Base-by-base conservation (phyloP, 83 land plant species). In the Diphasiastrum complanatum region DNA sequence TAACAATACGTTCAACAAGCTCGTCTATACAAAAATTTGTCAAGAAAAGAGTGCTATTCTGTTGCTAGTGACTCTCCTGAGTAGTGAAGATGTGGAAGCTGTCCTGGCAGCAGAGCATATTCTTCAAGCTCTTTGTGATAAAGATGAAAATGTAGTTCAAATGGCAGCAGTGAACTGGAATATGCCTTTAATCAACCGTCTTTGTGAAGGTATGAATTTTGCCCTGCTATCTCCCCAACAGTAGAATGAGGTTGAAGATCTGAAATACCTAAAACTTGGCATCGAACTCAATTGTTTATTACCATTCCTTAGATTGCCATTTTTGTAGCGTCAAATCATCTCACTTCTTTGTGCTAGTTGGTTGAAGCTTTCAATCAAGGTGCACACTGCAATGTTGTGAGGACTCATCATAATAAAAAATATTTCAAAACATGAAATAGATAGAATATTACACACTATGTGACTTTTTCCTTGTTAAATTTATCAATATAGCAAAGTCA, bases 91-190 rank as follows among this genome's bases (percentile, higher is more conserved):
- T 6, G 31, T 37, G 33, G 81, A 72, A 29, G 79, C 80, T 57
- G 75, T 72, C 36, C 64, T 62, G 53, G 73, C 40, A 50, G 82
- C 82, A 25, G 58, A 65, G 43, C 46, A 23, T 12, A 69, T 82
- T 12, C 52, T 82, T 32, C 30, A 61, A 40, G 33, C 48, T 30
- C 70, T 82, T 49, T 57, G 62, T 65, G 67, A 73, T 28, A 60
- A 72, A 66, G 85, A 82, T 45, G 70, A 82, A 47, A 76, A 76
- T 60, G 61, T 75, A 53, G 52, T 63, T 33, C 62, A 41, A 45
- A 70, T 79, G 71, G 85, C 85, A 18, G 41, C 46, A 33, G 69
- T 73, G 23, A 65, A 69, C 50, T 82, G 78, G 81, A 65, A 50
- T 30, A 49, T 51, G 23, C 85, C 85, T 32, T 71, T 82, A 16